Percentiles rank a stretch among this genome's conserved stretches.
phyloP scores from a whole-genome alignment of 2,329 filamentous ascomycete genomes.

The Nigrospora sphaerica region DNA sequence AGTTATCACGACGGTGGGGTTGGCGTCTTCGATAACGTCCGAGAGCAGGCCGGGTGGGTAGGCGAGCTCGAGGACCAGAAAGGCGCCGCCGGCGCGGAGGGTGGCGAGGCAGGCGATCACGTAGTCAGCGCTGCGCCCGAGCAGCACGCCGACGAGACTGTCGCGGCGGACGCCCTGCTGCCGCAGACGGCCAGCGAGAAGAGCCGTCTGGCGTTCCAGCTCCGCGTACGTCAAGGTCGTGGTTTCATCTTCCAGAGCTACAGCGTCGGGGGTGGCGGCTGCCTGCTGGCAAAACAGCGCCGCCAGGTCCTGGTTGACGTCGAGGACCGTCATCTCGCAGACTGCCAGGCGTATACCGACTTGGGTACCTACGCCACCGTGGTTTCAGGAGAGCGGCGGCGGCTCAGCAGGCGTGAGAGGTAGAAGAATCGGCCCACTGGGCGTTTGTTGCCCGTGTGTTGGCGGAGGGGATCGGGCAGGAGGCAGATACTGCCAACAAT shows the following conservation, averaged over 20 bases:
- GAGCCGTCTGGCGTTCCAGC: slow-evolving; percentile 59
- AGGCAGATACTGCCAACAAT: too few relatives aligned
- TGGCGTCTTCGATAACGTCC: slow-evolving; percentile 71
- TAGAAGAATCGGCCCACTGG: too few relatives aligned
- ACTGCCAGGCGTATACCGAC: too few relatives aligned
- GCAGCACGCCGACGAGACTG: slow-evolving; percentile 65
- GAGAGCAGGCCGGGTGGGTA: slow-evolving; percentile 68
- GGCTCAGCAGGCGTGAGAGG: too few relatives aligned
- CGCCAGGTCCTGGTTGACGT: slow-evolving; percentile 64
- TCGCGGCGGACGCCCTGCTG: slow-evolving; percentile 65
- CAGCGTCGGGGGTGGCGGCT: slow-evolving; percentile 56
- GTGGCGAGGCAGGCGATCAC: slow-evolving; percentile 72
- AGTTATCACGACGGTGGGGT: slow-evolving; percentile 64
- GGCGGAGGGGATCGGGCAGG: too few relatives aligned
- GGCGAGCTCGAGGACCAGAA: slow-evolving; percentile 72
- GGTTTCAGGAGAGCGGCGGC: too few relatives aligned
- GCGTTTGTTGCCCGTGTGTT: too few relatives aligned
- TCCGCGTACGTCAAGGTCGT: slow-evolving; percentile 64
- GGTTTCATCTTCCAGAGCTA: slow-evolving; percentile 66
- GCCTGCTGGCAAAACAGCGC: slow-evolving; percentile 67
- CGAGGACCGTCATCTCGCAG: slow-evolving; percentile 55
- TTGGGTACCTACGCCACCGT: too few relatives aligned
- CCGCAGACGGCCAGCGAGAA: slow-evolving; percentile 58
- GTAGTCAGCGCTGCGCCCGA: slow-evolving; percentile 71
- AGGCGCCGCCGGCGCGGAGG: slow-evolving; percentile 72